Evolutionary conservation across 2,329 filamentous ascomycete species (phyloP).

Genomic region (Chaetomiaceae sp.): DNA sequence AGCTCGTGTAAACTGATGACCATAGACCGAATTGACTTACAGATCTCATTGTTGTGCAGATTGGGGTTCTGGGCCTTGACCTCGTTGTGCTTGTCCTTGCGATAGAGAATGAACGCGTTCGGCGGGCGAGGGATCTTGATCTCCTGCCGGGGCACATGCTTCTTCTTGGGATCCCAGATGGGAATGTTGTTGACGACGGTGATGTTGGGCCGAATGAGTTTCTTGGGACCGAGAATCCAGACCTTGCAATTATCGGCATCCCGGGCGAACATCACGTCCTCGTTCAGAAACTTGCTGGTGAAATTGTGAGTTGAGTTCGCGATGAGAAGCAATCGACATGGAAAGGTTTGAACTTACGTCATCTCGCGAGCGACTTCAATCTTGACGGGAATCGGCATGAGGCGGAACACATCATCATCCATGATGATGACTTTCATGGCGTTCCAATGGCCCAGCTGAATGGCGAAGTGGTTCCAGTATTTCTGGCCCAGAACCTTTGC

Average conservation of each 20-base stretch:
- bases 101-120: conserved; percentile 42
- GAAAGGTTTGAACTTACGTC: conserved; percentile 13
- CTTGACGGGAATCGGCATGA: conserved; percentile 5
- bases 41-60: conserved; percentile 41
- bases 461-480: conserved; percentile 20
- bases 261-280: conserved; percentile 18
- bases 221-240: conserved; percentile 18
- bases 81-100: conserved; percentile 35
- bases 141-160: conserved; percentile 5
- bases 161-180: conserved; percentile 19
- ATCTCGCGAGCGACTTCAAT: conserved; percentile 12
- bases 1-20: conserved; percentile 15
- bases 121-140: conserved; percentile 36
- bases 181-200: conserved; percentile 3
- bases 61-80: conserved; percentile 34
- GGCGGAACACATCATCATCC: conserved; percentile 11
- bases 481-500: conserved; percentile 7
- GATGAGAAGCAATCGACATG: neutral
- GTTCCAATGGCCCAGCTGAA: conserved; percentile 21
- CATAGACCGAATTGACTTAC: conserved; percentile 29
- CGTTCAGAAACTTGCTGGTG: conserved; percentile 11
- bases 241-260: conserved; percentile 15
- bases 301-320: conserved; percentile 5
- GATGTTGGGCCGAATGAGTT: conserved; percentile 11
- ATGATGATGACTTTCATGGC: conserved; percentile 19